Conservation (phyloP, 495 filamentous ascomycete species). For the Talaromyces thailandensis region DNA sequence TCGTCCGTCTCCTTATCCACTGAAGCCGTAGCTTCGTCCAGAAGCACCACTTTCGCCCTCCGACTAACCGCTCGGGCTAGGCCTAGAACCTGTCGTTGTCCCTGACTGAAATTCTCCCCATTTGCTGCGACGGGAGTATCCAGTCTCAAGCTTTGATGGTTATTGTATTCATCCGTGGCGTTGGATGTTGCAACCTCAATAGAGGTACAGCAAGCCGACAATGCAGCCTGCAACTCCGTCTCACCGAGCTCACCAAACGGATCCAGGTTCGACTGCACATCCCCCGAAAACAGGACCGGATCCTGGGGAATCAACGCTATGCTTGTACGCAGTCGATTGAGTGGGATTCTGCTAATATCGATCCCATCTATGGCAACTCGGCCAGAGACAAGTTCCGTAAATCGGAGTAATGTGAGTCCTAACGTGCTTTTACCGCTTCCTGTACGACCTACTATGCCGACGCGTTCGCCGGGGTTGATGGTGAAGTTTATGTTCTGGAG, state of each 20-base stretch:
- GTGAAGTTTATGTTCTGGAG: slow-evolving; percentile 42
- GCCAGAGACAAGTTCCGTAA: slow-evolving; percentile 34
- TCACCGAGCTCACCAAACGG: slow-evolving; percentile 37
- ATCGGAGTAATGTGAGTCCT: slow-evolving; percentile 47
- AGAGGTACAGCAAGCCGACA: slow-evolving; percentile 32
- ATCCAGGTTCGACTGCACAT: slow-evolving; percentile 47
- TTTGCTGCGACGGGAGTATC: slow-evolving; percentile 41
- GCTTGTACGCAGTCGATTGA: slow-evolving; percentile 43
- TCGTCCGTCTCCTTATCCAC: slow-evolving; percentile 92
- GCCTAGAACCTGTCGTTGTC: slow-evolving; percentile 51
- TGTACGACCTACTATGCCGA: slow-evolving; percentile 54
- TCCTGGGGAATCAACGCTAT: slow-evolving; percentile 57
- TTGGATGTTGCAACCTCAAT: slow-evolving; percentile 20
- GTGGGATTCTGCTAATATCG: slow-evolving; percentile 40
- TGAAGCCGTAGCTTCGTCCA: slow-evolving; percentile 91
- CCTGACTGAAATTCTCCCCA: slow-evolving; percentile 54
- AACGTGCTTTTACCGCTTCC: slow-evolving; percentile 57
- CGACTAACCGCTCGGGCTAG: slow-evolving; percentile 75
- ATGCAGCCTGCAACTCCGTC: slow-evolving; percentile 34
- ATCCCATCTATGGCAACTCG: slow-evolving; percentile 44
- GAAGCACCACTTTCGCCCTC: slow-evolving; percentile 84
- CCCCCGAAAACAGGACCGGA: slow-evolving; percentile 48
- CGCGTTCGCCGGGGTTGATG: slow-evolving; percentile 41
- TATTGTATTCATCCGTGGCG: slow-evolving; percentile 16
- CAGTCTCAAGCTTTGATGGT: slow-evolving; percentile 11